Base-by-base conservation (phyloP, 768 basidiomycete species). In the Tylopilus felleus region DNA sequence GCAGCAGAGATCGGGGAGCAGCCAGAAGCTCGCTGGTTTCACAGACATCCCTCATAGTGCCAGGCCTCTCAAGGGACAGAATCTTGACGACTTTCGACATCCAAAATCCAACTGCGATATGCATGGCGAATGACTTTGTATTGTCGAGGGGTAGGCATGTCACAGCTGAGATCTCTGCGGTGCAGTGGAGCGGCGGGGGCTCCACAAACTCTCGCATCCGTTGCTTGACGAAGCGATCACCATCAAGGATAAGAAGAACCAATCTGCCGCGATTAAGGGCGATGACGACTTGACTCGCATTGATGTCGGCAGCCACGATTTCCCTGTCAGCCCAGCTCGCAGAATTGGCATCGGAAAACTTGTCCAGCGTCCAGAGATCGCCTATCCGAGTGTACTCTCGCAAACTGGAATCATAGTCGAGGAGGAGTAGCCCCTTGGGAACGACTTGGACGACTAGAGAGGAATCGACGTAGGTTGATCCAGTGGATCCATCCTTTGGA, bases 21-120 rank as follows among this genome's bases (percentile, higher is more conserved):
- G 74, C 62, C 69, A 75, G 59, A 70, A 87, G 61, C 17, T 46
- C 28, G 16, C 39, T 46, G 5, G 69, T 69, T 48, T 52, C 52
- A 42, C 71, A 65, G 29, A 69, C 52, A 17, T 63, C 63, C 35
- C 52, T 61, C 45, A 71, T 55, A 17, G 33, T 52, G 5, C 52
- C 46, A 14, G 8, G 28, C 12, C 44, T 55, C n/a, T 66, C 62
- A 36, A 79, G 58, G 5, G 66, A 64, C 49, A 89, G 73, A 31
- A 93, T 70, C 60, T 84, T 77, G 38, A 93, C 76, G 8, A 68
- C 61, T 59, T 86, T 86, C 4, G 80, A 79, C 21, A 78, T 79
- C 92, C 93, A 96, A 60, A 89, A 89, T 0, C 85, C 82, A n/a
- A 88, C 82, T 0, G 79, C 81, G 25, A 88, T 69, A 49, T 78